Evolutionary conservation across 2,329 filamentous ascomycete species (phyloP).

Genomic region (Parasarocladium wereldwijsianum): DNA sequence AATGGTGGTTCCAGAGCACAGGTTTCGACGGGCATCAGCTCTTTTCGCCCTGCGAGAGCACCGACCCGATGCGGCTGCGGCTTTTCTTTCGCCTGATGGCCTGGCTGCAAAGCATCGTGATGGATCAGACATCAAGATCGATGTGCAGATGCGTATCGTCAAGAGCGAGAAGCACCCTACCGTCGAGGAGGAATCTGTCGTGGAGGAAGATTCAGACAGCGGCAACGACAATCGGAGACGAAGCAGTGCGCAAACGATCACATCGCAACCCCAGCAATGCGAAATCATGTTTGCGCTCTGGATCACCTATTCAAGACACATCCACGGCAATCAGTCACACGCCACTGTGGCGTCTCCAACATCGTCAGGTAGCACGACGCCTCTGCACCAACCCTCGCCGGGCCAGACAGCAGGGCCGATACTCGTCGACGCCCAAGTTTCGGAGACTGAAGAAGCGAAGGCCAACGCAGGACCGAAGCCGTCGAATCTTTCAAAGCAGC

Average conservation of each 20-base stretch:
- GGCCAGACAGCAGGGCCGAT: slow-evolving; percentile 49
- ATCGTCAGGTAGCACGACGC: slow-evolving; percentile 51
- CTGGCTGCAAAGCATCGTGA: slow-evolving; percentile 79
- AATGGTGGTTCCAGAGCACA: slow-evolving; percentile 94
- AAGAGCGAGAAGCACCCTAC: slow-evolving; percentile 63
- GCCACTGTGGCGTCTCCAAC: slow-evolving; percentile 31
- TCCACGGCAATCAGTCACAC: slow-evolving; percentile 56
- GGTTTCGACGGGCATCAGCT: slow-evolving; percentile 78
- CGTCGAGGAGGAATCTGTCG: slow-evolving; percentile 47
- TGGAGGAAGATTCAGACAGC: slow-evolving; percentile 37
- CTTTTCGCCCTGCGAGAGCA: slow-evolving; percentile 74
- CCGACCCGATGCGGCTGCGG: slow-evolving; percentile 59
- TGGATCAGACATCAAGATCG: slow-evolving; percentile 81
- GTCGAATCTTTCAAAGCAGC: slow-evolving; percentile 36
- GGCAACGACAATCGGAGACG: slow-evolving; percentile 20
- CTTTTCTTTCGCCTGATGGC: slow-evolving; percentile 74
- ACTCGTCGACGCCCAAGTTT: slow-evolving; percentile 41
- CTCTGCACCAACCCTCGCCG: slow-evolving; percentile 64
- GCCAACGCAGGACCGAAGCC: slow-evolving; percentile 25
- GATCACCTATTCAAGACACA: slow-evolving; percentile 90
- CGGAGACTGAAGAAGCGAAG: slow-evolving; percentile 35
- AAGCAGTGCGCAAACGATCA: slow-evolving; percentile 30
- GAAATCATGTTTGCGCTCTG: slow-evolving; percentile 90
- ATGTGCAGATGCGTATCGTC: slow-evolving; percentile 92
- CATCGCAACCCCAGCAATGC: slow-evolving; percentile 33